Base-by-base conservation (phyloP, 805 yeast genomes). In the Barnettozyma vustinii region DNA sequence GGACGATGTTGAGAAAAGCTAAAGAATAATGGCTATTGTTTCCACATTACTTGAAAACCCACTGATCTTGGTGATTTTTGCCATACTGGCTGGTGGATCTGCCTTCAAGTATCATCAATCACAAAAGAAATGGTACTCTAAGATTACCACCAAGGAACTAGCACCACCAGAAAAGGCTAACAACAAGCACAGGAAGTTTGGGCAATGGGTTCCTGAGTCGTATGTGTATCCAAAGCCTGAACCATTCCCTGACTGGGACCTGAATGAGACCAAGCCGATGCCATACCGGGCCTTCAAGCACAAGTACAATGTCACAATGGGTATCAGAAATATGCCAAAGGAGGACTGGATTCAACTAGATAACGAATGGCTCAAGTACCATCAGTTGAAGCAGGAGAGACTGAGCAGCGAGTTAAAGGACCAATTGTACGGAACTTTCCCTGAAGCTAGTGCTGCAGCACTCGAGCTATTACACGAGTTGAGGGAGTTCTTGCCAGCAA, bases 291-390 rank as follows among this genome's bases (percentile, higher is more conserved):
- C 88, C 0, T 83, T 83, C 66, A 80, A 74, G 59, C 83, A 80
- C 62, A 79, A 76, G 51, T 83, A 83, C 59, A 74, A 68, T 55
- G 74, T 83, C 44, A 83, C 83, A 21, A 83, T 83, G 89, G 89
- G 88, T 7, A 81, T 82, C 40, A 67, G 88, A 53, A 68, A 68
- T 50, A 76, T 81, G 84, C 77, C 80, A 44, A 76, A 76, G 73
- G 67, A 76, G 47, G 70, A 69, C 44, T 83, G 89, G 89, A 77
- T 83, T 52, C 84, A 83, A 59, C 68, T 83, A 50, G 88, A 83
- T 61, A 80, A 79, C 51, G 82, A 83, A 64, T 83, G 85, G 84
- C 54, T 56, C 46, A 74, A 74, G 51, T 82, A 61, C 55, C 86
- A 83, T 59, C 57, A 72, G 20, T 67, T 75, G 40, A 83, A 83